Base-by-base conservation (phyloP, 2,329 filamentous ascomycete genomes). In the Diaporthe aspalathi region DNA sequence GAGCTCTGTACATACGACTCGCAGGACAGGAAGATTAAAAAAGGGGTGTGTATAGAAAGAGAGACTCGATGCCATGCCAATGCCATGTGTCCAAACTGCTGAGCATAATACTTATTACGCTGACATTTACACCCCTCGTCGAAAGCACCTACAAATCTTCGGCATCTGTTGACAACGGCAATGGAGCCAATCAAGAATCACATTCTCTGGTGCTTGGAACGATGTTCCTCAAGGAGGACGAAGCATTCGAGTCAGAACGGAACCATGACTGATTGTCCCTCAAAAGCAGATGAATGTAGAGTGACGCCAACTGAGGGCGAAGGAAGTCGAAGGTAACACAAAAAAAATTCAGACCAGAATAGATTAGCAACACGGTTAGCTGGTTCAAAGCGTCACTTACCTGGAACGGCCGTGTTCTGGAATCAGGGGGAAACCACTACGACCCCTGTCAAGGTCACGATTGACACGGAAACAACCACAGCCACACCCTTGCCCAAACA, bases 271-370 rank as follows among this genome's bases (percentile, higher is more conserved):
- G 32, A 24, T 22, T 20, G 35, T n/a, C n/a, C n/a, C n/a, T n/a
- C 35, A 35, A 35, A 22, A 43, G 35, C 45, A 14, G 29, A 22
- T 17, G 60, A 38, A n/a, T n/a, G n/a, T n/a, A n/a, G n/a, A n/a
- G n/a, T n/a, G n/a, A n/a, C n/a, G n/a, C n/a, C n/a, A n/a, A n/a
- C n/a, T n/a, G n/a, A n/a, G n/a, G n/a, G n/a, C n/a, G n/a, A n/a
- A n/a, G n/a, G n/a, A n/a, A n/a, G n/a, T n/a, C n/a, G n/a, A 65
- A 65, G 9, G 60, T 24, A 65, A 60, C 22, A 60, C 22, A 43
- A 16, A 49, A 17, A 49, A 43, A 50, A 17, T 24, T 12, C 45
- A 16, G 60, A 24, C 45, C 29, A 38, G 43, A 50, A 65, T 65
- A 65, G 20, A 65, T 65, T 38, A 49, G 32, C n/a, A 50, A 50